Evolutionary conservation across 805 yeast species (phyloP).

Genomic region (Sugiyamaella lignohabitans): DNA sequence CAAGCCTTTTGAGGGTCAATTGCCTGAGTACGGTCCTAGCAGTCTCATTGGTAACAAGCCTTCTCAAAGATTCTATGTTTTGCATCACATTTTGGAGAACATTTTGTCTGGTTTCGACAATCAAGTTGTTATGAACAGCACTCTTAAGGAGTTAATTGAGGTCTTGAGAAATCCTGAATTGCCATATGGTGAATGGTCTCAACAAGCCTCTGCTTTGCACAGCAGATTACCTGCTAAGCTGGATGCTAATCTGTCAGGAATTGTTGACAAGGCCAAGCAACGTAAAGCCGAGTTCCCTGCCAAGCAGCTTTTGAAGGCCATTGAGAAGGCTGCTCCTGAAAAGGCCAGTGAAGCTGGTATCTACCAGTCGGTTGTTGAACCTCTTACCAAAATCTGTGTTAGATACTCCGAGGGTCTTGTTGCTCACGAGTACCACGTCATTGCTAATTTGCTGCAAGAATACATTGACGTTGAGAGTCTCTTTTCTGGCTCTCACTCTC

Average conservation of each 20-base stretch:
- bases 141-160: constrained; percentile 65
- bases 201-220: constrained; percentile 82
- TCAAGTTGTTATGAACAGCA: constrained; percentile 85
- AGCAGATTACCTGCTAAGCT: constrained; percentile 77
- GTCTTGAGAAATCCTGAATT: constrained; percentile 72
- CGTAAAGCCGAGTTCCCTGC: constrained; percentile 90
- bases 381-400: constrained; percentile 63
- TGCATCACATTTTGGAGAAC: constrained; percentile 58
- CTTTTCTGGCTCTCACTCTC: constrained; percentile 66
- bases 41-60: constrained; percentile 77
- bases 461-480: constrained; percentile 73
- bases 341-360: constrained; percentile 39
- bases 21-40: constrained; percentile 85
- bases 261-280: constrained; percentile 57
- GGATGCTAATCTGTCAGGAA: constrained; percentile 56
- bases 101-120: constrained; percentile 90
- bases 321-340: constrained; percentile 58
- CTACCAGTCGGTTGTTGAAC: constrained; percentile 57
- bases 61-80: constrained; percentile 59
- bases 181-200: constrained; percentile 90
- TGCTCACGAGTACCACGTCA: constrained; percentile 75
- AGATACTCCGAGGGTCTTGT: constrained; percentile 69
- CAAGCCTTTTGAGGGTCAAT: constrained; percentile 85
- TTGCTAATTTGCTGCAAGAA: constrained; percentile 60
- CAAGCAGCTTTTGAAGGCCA: constrained; percentile 64